Conservation (phyloP, 2,329 filamentous ascomycete species). For the Fusarium verticillioides region DNA sequence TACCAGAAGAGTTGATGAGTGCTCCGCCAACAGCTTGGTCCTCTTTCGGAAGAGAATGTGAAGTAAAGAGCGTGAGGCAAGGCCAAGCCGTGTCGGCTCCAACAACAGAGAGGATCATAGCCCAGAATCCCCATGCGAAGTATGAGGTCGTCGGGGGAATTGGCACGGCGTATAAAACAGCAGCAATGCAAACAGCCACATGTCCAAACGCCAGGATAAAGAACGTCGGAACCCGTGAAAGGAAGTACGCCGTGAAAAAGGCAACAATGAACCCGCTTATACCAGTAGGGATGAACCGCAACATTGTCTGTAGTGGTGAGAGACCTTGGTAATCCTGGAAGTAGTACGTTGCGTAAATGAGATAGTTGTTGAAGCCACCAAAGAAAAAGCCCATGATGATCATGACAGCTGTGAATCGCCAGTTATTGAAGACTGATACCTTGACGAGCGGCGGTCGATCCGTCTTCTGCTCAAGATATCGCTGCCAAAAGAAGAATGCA, state of each 20-base stretch:
- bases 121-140: constrained; percentile 74
- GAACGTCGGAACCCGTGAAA: constrained; percentile 67
- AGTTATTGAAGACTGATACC: constrained; percentile 70
- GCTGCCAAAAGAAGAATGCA: constrained; percentile 70
- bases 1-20: constrained; percentile 73
- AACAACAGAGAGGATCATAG: constrained; percentile 73
- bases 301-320: constrained; percentile 71
- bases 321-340: constrained; percentile 75
- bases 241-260: constrained; percentile 64
- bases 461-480: constrained; percentile 50
- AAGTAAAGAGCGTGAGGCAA: constrained; percentile 72
- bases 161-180: constrained; percentile 71
- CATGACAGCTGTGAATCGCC: constrained; percentile 71
- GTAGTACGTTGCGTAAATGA: constrained; percentile 76
- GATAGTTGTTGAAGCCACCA: constrained; percentile 73
- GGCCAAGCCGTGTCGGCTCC: constrained; percentile 76
- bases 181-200: constrained; percentile 63
- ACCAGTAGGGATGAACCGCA: constrained; percentile 75
- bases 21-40: constrained; percentile 77
- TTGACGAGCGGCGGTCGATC: constrained; percentile 70
- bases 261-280: constrained; percentile 68
- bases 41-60: constrained; percentile 67
- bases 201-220: constrained; percentile 69
- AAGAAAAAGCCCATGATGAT: constrained; percentile 75
- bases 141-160: constrained; percentile 70